phyloP scores from a whole-genome alignment of 306 rosid genomes.

The Pachyrhizus erosus region DNA sequence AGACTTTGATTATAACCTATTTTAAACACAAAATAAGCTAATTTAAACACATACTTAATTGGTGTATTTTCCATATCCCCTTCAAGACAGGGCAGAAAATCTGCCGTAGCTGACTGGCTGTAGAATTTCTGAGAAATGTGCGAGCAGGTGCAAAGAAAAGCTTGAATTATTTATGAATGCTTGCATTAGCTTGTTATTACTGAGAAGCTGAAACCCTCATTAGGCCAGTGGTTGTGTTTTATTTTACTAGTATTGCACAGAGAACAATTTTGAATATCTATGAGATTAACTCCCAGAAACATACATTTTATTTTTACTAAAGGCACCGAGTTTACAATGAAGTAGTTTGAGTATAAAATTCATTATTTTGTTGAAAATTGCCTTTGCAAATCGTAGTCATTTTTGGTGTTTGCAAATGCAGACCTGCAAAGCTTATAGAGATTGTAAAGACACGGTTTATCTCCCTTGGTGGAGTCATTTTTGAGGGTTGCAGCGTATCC shows the following conservation, averaged over 20 bases:
- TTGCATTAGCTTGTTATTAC: neutral
- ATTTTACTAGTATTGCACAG: neutral
- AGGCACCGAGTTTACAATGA: constrained; percentile 2
- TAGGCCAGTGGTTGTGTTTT: neutral
- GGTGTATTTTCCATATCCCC: neutral
- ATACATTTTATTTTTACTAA: constrained; percentile 8
- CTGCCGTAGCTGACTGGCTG: neutral
- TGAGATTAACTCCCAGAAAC: neutral
- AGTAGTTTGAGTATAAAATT: constrained; percentile 19
- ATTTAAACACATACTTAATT: neutral
- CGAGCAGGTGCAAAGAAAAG: neutral
- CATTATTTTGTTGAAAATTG: constrained; percentile 19
- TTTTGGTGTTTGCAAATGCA: constrained; percentile 48
- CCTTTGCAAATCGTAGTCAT: constrained; percentile 21
- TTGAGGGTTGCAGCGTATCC: constrained; percentile 72
- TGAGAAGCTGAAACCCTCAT: constrained; percentile 12
- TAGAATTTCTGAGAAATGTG: neutral
- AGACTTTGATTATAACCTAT: neutral
- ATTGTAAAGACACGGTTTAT: constrained; percentile 79
- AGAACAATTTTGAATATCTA: neutral
- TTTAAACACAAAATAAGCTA: neutral
- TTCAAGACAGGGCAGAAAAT: neutral
- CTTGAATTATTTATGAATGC: neutral
- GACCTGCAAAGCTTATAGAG: constrained; percentile 82
- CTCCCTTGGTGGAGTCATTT: constrained; percentile 82